Evolutionary conservation across 139 green algal species (phyloP).

Genomic region (Coccomyxa sp.): DNA sequence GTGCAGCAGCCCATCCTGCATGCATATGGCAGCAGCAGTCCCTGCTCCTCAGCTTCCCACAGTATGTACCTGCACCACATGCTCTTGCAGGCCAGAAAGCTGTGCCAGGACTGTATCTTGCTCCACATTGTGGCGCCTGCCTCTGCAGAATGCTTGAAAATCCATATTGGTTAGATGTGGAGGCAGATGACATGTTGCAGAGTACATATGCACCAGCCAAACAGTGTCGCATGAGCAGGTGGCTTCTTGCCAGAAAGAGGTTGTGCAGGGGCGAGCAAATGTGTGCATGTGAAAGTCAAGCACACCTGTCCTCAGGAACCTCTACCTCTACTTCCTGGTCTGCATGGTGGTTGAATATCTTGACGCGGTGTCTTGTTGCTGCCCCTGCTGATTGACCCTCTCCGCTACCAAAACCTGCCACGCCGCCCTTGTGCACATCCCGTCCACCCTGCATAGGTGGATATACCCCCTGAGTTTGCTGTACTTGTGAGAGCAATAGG

Average conservation of each 20-base stretch:
- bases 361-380: constrained; percentile 62
- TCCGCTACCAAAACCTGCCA: constrained; percentile 64
- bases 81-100: no score
- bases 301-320: constrained; percentile 81
- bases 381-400: constrained; percentile 58
- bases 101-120: no score
- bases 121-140: no score
- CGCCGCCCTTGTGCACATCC: constrained; percentile 59
- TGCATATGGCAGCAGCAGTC: constrained; percentile 87
- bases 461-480: not conserved
- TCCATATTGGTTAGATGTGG: no score
- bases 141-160: no score
- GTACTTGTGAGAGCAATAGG: not conserved
- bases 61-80: constrained; percentile 81
- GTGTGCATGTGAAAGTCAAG: no score
- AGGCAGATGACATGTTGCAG: constrained; percentile 4
- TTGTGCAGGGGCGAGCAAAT: no score
- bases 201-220: no score
- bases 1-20: constrained; percentile 98
- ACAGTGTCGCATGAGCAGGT: no score
- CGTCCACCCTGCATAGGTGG: constrained; percentile 72
- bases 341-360: constrained; percentile 72
- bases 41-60: constrained; percentile 89
- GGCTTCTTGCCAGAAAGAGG: no score
- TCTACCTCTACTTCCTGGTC: constrained; percentile 77